Percentiles rank a stretch among this genome's conserved stretches.
phyloP scores from a whole-genome alignment of 805 yeast genomes.

The Groenewaldozyma salmanticensis region DNA sequence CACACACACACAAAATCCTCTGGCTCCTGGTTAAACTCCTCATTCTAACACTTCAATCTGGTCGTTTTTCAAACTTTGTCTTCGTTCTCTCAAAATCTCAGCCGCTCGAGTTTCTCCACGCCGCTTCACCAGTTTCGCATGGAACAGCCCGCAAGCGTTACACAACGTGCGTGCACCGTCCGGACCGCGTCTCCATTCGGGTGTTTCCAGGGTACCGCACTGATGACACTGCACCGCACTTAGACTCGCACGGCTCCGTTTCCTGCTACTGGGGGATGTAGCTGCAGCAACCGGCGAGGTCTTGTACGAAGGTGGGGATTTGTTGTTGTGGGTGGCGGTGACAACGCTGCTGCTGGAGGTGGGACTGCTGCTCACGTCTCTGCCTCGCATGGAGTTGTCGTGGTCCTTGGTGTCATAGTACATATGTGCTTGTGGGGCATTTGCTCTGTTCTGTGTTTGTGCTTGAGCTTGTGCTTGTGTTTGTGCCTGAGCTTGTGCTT shows the following conservation, averaged over 20 bases:
- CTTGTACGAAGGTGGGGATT: neutral
- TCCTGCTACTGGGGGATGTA: slow-evolving; percentile 4
- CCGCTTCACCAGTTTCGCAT: slow-evolving; percentile 54
- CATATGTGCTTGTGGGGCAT: slow-evolving; percentile 1
- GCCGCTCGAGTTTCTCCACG: slow-evolving; percentile 47
- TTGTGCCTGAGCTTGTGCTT: slow-evolving; percentile 2
- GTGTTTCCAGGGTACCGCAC: slow-evolving; percentile 52
- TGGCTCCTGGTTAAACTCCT: too few relatives aligned
- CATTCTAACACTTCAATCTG: neutral
- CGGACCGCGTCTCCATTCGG: slow-evolving; percentile 83
- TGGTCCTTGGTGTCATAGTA: slow-evolving; percentile 1
- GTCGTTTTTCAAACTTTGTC: neutral
- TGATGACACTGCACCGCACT: slow-evolving; percentile 30
- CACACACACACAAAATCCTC: too few relatives aligned
- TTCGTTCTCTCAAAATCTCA: slow-evolving; percentile 25
- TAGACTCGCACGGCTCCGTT: slow-evolving; percentile 10
- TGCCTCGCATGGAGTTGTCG: too few relatives aligned
- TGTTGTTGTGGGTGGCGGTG: neutral
- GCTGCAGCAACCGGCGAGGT: neutral
- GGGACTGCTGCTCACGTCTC: neutral
- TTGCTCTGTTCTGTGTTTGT: neutral
- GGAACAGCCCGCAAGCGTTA: slow-evolving; percentile 75
- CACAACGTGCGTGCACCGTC: slow-evolving; percentile 66
- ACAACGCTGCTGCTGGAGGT: neutral
- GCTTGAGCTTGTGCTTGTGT: neutral